Evolutionary conservation across 495 filamentous ascomycete genomes (phyloP).

Genomic region (Cenococcum geophilum): DNA sequence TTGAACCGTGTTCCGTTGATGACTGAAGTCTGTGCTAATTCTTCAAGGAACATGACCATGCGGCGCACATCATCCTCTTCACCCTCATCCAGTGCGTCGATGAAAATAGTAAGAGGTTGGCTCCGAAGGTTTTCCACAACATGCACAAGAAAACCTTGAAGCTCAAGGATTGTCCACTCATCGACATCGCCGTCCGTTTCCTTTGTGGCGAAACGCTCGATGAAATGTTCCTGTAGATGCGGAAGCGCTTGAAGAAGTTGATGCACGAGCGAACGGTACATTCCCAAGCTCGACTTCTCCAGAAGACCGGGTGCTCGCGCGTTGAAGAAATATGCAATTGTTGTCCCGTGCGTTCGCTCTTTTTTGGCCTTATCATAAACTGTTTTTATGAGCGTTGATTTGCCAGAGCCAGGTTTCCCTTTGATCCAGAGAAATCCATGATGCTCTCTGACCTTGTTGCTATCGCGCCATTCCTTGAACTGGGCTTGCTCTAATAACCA

Average conservation of each 20-base stretch:
- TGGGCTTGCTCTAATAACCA: slow-evolving; percentile 6
- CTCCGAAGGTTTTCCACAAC: background rate
- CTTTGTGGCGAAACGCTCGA: background rate
- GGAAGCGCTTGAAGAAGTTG: background rate
- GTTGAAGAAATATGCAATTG: slow-evolving; percentile 40
- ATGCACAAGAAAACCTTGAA: background rate
- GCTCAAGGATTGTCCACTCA: background rate
- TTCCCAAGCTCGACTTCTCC: background rate
- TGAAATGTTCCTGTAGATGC: background rate
- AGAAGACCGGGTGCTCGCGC: slow-evolving; percentile 28
- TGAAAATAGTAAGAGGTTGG: background rate
- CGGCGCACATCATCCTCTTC: background rate
- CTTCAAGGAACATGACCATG: slow-evolving; percentile 1
- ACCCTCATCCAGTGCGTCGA: slow-evolving; percentile 5
- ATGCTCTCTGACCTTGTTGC: background rate
- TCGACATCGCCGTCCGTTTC: background rate
- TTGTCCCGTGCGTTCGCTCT: background rate
- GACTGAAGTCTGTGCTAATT: background rate
- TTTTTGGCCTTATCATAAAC: background rate
- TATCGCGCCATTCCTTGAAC: slow-evolving; percentile 3
- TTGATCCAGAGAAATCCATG: slow-evolving; percentile 21
- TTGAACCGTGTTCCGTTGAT: background rate
- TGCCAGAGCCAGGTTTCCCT: slow-evolving; percentile 20
- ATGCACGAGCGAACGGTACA: background rate
- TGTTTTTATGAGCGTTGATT: slow-evolving; percentile 14